A percentile compares a stretch with the other conserved stretches of the same genome.
These are phyloP conservation scores for Malassezia pachydermatis DNA, from an alignment of 1,284 basidiomycete species.

Conservation along the genomic window DNA sequence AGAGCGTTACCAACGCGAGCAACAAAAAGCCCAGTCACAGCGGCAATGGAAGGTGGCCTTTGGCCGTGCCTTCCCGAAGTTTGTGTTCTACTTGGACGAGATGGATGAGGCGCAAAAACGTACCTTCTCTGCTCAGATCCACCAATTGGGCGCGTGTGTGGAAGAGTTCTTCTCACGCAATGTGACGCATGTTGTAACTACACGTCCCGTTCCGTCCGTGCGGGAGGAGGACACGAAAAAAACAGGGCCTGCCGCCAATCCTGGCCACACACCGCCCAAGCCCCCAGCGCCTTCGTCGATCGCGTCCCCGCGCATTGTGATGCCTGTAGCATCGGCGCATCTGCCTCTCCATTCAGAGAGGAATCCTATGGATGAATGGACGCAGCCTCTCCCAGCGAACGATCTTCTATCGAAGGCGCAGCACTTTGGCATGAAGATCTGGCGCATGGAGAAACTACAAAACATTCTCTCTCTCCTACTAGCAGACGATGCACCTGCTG, in stretches of 20 bases:
- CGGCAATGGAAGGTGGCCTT: slow-evolving; percentile 31
- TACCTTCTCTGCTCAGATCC: slow-evolving; percentile 23
- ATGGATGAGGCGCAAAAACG: slow-evolving; percentile 26
- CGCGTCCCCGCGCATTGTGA: slow-evolving; percentile 6
- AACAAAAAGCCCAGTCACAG: slow-evolving; percentile 23
- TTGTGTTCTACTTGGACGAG: slow-evolving; percentile 43
- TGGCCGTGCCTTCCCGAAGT: slow-evolving; percentile 34
- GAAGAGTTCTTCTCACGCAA: slow-evolving; percentile 45
- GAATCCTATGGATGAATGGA: slow-evolving; percentile 40
- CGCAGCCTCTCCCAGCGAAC: slow-evolving; percentile 48
- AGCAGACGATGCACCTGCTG: slow-evolving; percentile 20
- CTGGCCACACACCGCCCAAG: neutral
- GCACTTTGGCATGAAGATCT: slow-evolving; percentile 74
- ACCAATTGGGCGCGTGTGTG: slow-evolving; percentile 33
- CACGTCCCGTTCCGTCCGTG: slow-evolving; percentile 23
- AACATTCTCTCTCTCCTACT: slow-evolving; percentile 14
- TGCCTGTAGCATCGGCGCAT: slow-evolving; percentile 1
- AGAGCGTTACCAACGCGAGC: slow-evolving; percentile 29
- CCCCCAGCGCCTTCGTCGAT: neutral
- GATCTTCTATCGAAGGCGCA: slow-evolving; percentile 66
- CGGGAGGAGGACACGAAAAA: neutral
- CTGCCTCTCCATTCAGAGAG: slow-evolving; percentile 40
- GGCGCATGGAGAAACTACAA: slow-evolving; percentile 55
- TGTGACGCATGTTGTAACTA: slow-evolving; percentile 43
- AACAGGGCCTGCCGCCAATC: neutral